phyloP scores from a whole-genome alignment of 1,139 yeast species.

The Zygosaccharomyces pseudobailii region DNA sequence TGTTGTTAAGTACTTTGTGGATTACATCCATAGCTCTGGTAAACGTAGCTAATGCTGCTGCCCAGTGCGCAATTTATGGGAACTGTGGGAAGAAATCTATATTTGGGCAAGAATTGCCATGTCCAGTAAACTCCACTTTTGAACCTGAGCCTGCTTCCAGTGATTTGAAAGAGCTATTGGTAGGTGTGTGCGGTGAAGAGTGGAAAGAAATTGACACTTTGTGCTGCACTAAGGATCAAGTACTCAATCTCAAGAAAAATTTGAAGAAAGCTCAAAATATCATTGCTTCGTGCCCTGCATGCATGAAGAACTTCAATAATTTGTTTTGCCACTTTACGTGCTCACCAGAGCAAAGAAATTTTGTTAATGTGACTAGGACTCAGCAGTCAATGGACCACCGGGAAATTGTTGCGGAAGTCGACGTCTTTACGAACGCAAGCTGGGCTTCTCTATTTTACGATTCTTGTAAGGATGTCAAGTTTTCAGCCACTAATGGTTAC shows the following conservation, averaged over 20 bases:
- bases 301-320: conserved; percentile 77
- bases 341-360: conserved; percentile 74
- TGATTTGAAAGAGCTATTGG: conserved; percentile 45
- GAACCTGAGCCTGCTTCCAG: conserved; percentile 38
- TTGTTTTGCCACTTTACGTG: conserved; percentile 89
- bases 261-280: conserved; percentile 72
- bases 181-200: conserved; percentile 65
- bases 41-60: conserved; percentile 6
- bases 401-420: conserved; percentile 66
- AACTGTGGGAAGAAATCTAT: conserved; percentile 74
- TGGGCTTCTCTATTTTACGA: conserved; percentile 67
- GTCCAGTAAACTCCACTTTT: conserved; percentile 46
- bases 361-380: conserved; percentile 61
- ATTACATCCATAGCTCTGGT: not conserved
- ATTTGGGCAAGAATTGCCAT: conserved; percentile 78
- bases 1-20: not conserved
- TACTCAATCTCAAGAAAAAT: conserved; percentile 45
- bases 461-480: conserved; percentile 85
- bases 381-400: conserved; percentile 51
- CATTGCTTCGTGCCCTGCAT: conserved; percentile 92
- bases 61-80: conserved; percentile 34
- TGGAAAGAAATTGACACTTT: conserved; percentile 45
- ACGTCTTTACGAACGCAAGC: conserved; percentile 53
- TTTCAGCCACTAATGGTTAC: conserved; percentile 90
- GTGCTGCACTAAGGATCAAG: conserved; percentile 55